Base-by-base conservation (phyloP, 2,329 filamentous ascomycete genomes). In the Elsinoe ampelina region DNA sequence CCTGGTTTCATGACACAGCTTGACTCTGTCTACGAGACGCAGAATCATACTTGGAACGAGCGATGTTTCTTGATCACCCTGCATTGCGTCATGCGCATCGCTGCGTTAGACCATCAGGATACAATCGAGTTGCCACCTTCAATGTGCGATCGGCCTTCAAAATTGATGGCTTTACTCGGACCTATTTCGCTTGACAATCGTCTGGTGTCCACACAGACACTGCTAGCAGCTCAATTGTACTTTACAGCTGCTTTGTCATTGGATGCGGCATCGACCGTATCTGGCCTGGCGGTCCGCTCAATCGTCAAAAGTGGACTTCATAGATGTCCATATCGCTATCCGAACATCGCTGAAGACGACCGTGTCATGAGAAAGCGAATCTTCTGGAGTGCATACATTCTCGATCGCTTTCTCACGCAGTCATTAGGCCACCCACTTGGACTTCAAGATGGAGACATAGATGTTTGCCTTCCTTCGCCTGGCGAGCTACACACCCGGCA, bases 41-140 rank as follows among this genome's bases (percentile, higher is more conserved):
- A 64, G 3, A 34, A 51, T 50, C 52, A 58, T 22, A 43, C 58
- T 20, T 52, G 58, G 35, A 64, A 66, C 50, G 55, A 70, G 32
- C 42, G 61, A 3, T 65, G 67, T 39, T 69, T 67, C 39, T 62
- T 70, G 5, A 62, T 75, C 32, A 75, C 72, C 2, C 73, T 78
- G 39, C 76, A 78, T 60, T 76, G 77, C 54, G 69, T 79, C n/a
- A 77, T 79, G 61, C 77, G 76, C 52, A 70, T 79, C 13, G 75
- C 75, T 1, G 68, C 61, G 56, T 64, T 69, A 7, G 61, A 69
- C n/a, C 63, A 65, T 11, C 64, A 66, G 17, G 64, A 71, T 66
- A 10, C 67, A 65, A 35, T 74, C 76, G 26, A 38, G 17, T 35
- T 39, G 32, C 26, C 26, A 39, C 17, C 48, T 8, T 36, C 48